Evolutionary conservation across 1,284 basidiomycete species (phyloP), one percentile per base, ranked within the genome.

Genomic region (Leucoagaricus sp.): DNA sequence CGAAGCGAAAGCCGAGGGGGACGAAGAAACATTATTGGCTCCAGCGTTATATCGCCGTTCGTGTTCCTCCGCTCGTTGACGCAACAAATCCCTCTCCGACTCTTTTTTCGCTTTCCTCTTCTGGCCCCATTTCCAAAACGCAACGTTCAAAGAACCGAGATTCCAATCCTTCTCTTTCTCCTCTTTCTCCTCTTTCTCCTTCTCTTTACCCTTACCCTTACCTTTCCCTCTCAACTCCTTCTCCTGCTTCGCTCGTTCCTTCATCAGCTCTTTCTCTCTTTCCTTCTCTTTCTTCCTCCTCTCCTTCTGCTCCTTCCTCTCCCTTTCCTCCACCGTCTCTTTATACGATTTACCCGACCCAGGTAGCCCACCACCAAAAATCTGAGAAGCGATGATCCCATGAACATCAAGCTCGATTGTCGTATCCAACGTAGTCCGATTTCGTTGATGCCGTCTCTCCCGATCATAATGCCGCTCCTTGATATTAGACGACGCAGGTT

Each of bases 221-320:
- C 40, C 40, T 21, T 41, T 41, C n/a, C 5, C 19, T 13, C 13
- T 26, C 34, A 12, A 34, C 21, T 52, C 45, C 31, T 47, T 46
- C 13, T 55, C 53, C 46, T 44, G 38, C 36, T 50, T 48, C 9
- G 15, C 25, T 13, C 48, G 31, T 10, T 47, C 31, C 51, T 53
- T 44, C n/a, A 42, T 33, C 12, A 28, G 2, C 29, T 54, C 47
- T 15, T 42, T 49, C 7, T 47, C 40, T 15, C 33, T 28, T 21
- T 54, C 47, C n/a, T 42, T 49, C 7, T 47, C 40, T 15, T 26
- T 28, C 31, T 53, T 52, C 17, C 28, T 36, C n/a, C 42, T 28
- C 51, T 44, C 26, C 50, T 56, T 53, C 26, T 33, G 52, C 19
- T 54, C 51, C 48, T 49, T 53, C 51, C 26, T 36, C 45, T 57